Base-by-base conservation (phyloP, 306 rosid genomes). In the Acacia melanoxylon region DNA sequence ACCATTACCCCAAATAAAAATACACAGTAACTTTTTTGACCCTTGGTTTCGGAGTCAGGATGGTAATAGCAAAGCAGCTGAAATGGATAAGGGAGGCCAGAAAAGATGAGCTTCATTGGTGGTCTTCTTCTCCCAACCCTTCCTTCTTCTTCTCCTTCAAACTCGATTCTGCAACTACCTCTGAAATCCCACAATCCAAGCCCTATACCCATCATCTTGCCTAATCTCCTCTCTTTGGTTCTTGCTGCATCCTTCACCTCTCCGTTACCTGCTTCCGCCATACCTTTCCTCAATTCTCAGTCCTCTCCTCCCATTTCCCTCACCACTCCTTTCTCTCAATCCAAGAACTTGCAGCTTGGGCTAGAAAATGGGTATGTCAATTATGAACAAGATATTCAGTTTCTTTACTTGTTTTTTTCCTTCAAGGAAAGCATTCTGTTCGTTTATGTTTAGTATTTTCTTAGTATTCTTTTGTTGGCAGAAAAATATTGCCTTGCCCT, bases 401-500 rank as follows among this genome's bases (percentile, higher is more conserved):
- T 63, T 29, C 40, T 12, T 27, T 27, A 14, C n/a, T 63, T 63
- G 22, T 12, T 27, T 62, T 68, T 51, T 51, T 17, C 52, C 46
- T 25, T 42, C 0, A 22, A 15, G 20, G 22, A 72, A 54, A 29
- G 61, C 13, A 25, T 49, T 62, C 42, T 37, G 7, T 2, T 27
- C 4, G 4, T 9, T 51, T 15, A 6, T 71, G 5, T 7, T 14
- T 46, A 40, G 25, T 35, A 0, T 72, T 72, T 31, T 67, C 61
- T 40, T 44, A 9, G 35, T 40, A 17, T 27, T 6, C 2, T 82
- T 65, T 22, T 78, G 46, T 75, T 80, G 91, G 91, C 92, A 95
- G 98, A 74, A 95, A 92, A 86, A 89, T 95, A 66, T 86, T 95
- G 78, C 92, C 98, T 77, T 95, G 99, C 83, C 99, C 99, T 15